phyloP scores from a whole-genome alignment of 306 rosid species.

The Malus orientalis region DNA sequence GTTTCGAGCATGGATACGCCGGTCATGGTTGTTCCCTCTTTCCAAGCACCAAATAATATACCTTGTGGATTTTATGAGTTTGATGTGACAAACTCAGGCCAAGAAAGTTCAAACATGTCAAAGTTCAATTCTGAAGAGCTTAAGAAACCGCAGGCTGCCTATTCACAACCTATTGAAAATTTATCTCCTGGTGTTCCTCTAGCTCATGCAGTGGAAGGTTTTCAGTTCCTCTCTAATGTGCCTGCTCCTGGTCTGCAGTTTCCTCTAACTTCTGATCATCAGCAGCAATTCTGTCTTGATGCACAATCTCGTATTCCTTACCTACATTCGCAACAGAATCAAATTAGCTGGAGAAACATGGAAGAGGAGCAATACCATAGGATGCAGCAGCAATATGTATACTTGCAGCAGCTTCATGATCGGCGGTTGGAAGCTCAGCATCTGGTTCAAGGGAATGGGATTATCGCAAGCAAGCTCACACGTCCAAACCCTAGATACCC shows the following conservation, averaged over 20 bases:
- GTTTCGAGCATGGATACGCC: slow-evolving; percentile 13
- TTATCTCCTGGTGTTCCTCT: slow-evolving; percentile 18
- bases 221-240: slow-evolving; percentile 25
- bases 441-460: slow-evolving; percentile 29
- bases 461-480: slow-evolving; percentile 5
- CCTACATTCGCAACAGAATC: slow-evolving; percentile 29
- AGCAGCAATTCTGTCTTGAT: slow-evolving; percentile 24
- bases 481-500: slow-evolving; percentile 21
- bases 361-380: slow-evolving; percentile 27
- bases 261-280: slow-evolving; percentile 35
- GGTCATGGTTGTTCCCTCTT: slow-evolving; percentile 15
- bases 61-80: slow-evolving; percentile 18
- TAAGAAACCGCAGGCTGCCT: slow-evolving; percentile 10
- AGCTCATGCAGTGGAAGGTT: slow-evolving; percentile 20
- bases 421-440: slow-evolving; percentile 31
- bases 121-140: slow-evolving; percentile 18
- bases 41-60: slow-evolving; percentile 17
- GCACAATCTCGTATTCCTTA: slow-evolving; percentile 16
- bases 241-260: slow-evolving; percentile 29
- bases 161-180: slow-evolving; percentile 13
- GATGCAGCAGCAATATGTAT: slow-evolving; percentile 21
- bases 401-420: slow-evolving; percentile 30
- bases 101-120: slow-evolving; percentile 24
- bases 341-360: slow-evolving; percentile 32
- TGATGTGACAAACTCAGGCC: slow-evolving; percentile 18